phyloP scores from a whole-genome alignment of 2,329 filamentous ascomycete genomes.

The Colletotrichum sp. region DNA sequence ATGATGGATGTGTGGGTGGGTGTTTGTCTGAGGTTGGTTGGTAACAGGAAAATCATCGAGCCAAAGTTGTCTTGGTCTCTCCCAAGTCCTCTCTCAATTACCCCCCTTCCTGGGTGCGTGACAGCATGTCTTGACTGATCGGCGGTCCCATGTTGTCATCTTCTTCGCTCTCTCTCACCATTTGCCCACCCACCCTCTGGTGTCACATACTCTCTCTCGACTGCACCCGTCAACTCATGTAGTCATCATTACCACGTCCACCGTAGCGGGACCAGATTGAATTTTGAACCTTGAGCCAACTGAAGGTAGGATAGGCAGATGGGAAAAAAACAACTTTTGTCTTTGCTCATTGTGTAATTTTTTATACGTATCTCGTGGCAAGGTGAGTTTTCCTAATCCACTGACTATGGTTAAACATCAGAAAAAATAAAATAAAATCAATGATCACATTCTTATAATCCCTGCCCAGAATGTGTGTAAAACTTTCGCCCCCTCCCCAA shows the following conservation, averaged over 20 bases:
- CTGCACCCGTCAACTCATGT: neutral
- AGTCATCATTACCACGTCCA: neutral
- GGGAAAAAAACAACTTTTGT: neutral
- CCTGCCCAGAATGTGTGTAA: constrained; percentile 12
- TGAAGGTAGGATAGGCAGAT: neutral
- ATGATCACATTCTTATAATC: constrained; percentile 11
- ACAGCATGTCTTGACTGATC: neutral
- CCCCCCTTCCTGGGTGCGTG: neutral
- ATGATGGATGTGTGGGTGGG: neutral
- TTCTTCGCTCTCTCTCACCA: neutral
- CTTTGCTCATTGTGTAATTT: neutral
- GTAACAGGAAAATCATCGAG: neutral
- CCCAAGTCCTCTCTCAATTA: neutral
- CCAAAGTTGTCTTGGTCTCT: neutral
- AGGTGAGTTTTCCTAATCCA: neutral
- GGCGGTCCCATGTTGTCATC: neutral
- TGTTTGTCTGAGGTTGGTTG: constrained; percentile 4
- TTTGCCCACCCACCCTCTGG: neutral
- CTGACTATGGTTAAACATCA: constrained; percentile 8
- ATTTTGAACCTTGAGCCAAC: neutral
- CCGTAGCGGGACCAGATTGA: neutral
- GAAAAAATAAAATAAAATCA: neutral
- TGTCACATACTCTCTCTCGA: neutral
- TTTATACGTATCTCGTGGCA: neutral
- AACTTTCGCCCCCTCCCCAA: neutral